Evolutionary conservation across 176 grass and related monocot genomes (phyloP).

Genomic region (Paspalum vaginatum): DNA sequence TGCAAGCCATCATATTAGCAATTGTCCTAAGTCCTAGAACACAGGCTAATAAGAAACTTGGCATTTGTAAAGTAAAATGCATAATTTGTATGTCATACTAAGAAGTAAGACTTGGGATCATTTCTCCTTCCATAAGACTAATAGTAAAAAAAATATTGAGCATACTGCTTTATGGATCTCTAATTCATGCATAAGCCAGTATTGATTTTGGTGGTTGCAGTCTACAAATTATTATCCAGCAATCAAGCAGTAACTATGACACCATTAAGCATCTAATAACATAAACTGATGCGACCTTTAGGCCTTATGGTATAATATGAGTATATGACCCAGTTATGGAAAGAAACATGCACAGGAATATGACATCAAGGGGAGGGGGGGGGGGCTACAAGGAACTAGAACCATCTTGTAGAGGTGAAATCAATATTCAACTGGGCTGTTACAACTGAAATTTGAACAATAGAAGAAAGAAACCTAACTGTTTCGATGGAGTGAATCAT

Average conservation of each 20-base stretch:
- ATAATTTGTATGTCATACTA: neutral
- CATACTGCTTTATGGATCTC: constrained; percentile 1
- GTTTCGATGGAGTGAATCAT: constrained; percentile 33
- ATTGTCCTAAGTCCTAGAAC: constrained; percentile 31
- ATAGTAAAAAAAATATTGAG: neutral
- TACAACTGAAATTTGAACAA: constrained; percentile 27
- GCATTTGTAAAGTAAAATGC: neutral
- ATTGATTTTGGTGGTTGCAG: constrained; percentile 17
- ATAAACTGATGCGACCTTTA: constrained; percentile 8
- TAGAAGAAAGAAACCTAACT: constrained; percentile 53
- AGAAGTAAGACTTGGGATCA: neutral
- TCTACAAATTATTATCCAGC: constrained; percentile 9
- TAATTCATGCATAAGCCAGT: constrained; percentile 27
- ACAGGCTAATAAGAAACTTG: constrained; percentile 5
- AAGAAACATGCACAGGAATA: constrained; percentile 22
- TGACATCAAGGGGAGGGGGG: neutral
- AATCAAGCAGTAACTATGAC: constrained; percentile 7
- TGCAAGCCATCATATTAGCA: constrained; percentile 31
- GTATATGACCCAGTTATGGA: constrained; percentile 3
- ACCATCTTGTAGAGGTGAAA: neutral
- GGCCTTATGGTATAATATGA: neutral
- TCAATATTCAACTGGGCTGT: neutral
- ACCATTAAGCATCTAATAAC: neutral
- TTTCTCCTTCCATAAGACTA: constrained; percentile 17
- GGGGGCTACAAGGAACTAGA: neutral